These are phyloP conservation scores for Geranomyces variabilis DNA, from an alignment of 192 early-diverging fungal species.

Conservation along the genomic window DNA sequence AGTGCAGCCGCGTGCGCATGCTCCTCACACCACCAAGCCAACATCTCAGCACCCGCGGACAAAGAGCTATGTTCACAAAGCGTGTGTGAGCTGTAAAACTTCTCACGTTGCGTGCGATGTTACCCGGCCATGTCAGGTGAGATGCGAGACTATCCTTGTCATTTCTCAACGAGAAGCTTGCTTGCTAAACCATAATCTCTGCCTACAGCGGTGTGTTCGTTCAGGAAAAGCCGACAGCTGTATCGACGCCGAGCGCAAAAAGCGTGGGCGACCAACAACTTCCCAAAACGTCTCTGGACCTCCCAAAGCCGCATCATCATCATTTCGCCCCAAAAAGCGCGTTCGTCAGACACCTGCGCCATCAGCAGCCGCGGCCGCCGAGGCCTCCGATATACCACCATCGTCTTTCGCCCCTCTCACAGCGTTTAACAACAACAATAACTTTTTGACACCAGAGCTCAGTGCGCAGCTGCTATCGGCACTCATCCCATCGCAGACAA, in stretches of 20 bases:
- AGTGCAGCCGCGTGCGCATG: too few relatives aligned
- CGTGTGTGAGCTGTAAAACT: constrained; percentile 41
- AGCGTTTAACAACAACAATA: neutral
- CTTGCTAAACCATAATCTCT: too few relatives aligned
- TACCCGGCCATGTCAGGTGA: constrained; percentile 53
- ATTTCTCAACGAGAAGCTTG: too few relatives aligned
- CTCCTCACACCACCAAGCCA: too few relatives aligned
- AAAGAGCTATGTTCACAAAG: constrained; percentile 40
- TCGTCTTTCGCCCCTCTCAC: neutral
- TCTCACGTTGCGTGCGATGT: constrained; percentile 50
- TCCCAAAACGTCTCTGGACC: neutral
- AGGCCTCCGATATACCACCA: neutral
- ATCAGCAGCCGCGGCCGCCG: neutral
- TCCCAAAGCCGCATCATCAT: constrained; percentile 3
- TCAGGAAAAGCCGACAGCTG: constrained; percentile 53
- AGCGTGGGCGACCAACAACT: constrained; percentile 54
- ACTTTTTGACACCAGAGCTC: constrained; percentile 6
- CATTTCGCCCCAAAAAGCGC: neutral
- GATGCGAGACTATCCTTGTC: neutral
- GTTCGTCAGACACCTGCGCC: neutral
- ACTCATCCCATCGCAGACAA: neutral
- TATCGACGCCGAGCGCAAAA: constrained; percentile 60
- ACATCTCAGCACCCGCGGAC: neutral
- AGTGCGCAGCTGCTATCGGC: constrained; percentile 17
- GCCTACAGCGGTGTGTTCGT: constrained; percentile 51